Percentiles rank a stretch among this genome's conserved stretches.
These are phyloP conservation scores for Macrolepiota albuminosa DNA, from an alignment of 768 basidiomycete species.

Conservation along the genomic window DNA sequence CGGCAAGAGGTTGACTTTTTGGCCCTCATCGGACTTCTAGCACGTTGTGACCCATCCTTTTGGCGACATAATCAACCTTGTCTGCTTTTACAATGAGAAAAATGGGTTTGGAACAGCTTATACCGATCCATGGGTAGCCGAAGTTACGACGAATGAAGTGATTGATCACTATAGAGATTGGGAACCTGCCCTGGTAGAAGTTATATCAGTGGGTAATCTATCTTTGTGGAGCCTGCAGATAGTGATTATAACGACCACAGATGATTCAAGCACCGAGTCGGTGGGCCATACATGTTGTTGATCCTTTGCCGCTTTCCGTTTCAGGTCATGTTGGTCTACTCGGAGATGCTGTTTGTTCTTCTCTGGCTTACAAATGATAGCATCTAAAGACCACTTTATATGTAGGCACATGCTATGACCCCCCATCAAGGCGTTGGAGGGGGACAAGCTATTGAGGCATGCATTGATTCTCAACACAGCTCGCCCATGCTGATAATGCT, in stretches of 20 bases:
- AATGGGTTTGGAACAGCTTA: conserved; percentile 16
- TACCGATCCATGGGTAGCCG: conserved; percentile 14
- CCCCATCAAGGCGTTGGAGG: conserved; percentile 23
- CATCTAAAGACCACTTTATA: not conserved
- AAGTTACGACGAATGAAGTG: conserved; percentile 3
- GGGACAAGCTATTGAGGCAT: conserved; percentile 21
- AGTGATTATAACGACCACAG: conserved; percentile 10
- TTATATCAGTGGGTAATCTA: not conserved
- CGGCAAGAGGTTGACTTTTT: not conserved
- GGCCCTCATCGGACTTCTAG: conserved; percentile 6
- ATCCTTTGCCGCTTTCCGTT: conserved; percentile 24
- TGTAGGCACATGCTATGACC: conserved; percentile 21
- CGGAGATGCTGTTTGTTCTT: conserved; percentile 1
- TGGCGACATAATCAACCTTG: conserved; percentile 17
- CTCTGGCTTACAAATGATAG: not conserved
- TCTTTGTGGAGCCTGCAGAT: too few species aligned
- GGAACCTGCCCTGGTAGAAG: conserved; percentile 5
- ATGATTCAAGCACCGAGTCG: conserved; percentile 22
- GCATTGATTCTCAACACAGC: not conserved
- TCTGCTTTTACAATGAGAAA: conserved; percentile 17
- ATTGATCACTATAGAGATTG: not conserved
- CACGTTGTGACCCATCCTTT: conserved; percentile 23
- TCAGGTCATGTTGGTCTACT: conserved; percentile 10
- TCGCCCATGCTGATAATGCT: not conserved
- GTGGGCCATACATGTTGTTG: conserved; percentile 37